Percentiles rank a stretch among this genome's conserved stretches.
Evolutionary conservation across 257 asterid species (phyloP).

Genomic region (Solanum ossicruentum): DNA sequence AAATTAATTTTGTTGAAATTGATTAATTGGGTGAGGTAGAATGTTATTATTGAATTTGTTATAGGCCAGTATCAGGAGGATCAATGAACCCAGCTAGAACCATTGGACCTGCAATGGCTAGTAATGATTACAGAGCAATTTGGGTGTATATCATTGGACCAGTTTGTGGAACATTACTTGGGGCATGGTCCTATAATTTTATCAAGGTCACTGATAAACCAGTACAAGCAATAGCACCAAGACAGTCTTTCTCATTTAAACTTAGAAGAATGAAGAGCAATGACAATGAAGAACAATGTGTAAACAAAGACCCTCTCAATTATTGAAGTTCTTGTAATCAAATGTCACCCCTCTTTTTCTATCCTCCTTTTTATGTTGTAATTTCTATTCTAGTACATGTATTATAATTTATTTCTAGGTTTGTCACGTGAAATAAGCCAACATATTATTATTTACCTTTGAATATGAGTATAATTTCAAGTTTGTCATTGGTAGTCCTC

Average conservation of each 20-base stretch:
- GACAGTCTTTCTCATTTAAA: conserved; percentile 25
- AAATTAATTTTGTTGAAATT: no score
- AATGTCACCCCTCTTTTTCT: not conserved
- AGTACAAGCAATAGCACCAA: conserved; percentile 15
- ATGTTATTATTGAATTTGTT: not conserved
- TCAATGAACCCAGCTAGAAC: conserved; percentile 86
- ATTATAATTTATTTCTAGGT: no score
- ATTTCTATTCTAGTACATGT: not conserved
- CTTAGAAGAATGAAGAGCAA: conserved; percentile 35
- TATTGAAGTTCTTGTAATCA: not conserved
- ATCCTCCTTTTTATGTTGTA: not conserved
- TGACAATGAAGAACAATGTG: conserved; percentile 5
- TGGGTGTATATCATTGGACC: conserved; percentile 79
- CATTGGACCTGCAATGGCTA: conserved; percentile 79
- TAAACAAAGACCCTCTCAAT: conserved; percentile 7
- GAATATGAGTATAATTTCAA: no score
- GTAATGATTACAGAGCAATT: conserved; percentile 43
- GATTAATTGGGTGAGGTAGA: not conserved
- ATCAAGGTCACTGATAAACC: conserved; percentile 49
- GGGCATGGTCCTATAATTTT: conserved; percentile 57
- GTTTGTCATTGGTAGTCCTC: no score
- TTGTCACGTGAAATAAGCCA: no score
- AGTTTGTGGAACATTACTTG: conserved; percentile 47
- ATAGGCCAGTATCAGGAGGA: conserved; percentile 81
- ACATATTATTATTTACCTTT: no score